A percentile compares a stretch with the other conserved stretches of the same genome.
Conservation (phyloP, 768 basidiomycete genomes). For the Termitomyces bulborhizus region DNA sequence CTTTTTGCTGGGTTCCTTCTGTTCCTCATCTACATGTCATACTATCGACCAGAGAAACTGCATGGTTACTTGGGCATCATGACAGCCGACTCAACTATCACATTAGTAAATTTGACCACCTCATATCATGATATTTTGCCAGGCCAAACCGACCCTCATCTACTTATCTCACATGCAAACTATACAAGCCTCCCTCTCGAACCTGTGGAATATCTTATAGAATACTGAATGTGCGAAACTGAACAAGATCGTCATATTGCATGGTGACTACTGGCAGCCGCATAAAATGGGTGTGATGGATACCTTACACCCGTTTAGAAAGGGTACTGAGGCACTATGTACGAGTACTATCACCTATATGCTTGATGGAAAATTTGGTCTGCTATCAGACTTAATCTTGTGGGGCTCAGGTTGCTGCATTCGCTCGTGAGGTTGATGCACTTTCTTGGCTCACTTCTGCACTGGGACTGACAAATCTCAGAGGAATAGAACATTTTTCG, state of each 20-base stretch:
- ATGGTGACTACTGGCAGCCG: slow-evolving; percentile 46
- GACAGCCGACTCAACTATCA: slow-evolving; percentile 11
- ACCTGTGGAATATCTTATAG: slow-evolving; percentile 46
- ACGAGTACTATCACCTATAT: slow-evolving; percentile 66
- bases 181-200: slow-evolving; percentile 32
- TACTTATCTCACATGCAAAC: slow-evolving; percentile 44
- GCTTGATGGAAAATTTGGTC: slow-evolving; percentile 55
- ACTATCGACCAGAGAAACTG: slow-evolving; percentile 40
- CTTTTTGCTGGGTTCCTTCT: slow-evolving; percentile 38
- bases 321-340: slow-evolving; percentile 23
- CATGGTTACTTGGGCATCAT: slow-evolving; percentile 36
- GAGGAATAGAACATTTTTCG: slow-evolving; percentile 60
- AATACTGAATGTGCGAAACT: slow-evolving; percentile 51
- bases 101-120: slow-evolving; percentile 9
- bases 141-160: slow-evolving; percentile 1
- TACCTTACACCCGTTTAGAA: slow-evolving; percentile 24
- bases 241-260: slow-evolving; percentile 37
- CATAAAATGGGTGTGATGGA: slow-evolving; percentile 26
- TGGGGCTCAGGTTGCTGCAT: slow-evolving; percentile 28
- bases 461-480: slow-evolving; percentile 17
- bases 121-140: slow-evolving; percentile 10
- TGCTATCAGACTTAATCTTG: slow-evolving; percentile 59
- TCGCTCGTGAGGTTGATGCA: slow-evolving; percentile 54
- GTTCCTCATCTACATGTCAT: slow-evolving; percentile 44
- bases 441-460: neutral